Percentiles rank a stretch among this genome's conserved stretches.
These are phyloP conservation scores for Chlorella sp. DNA, from an alignment of 139 green algal genomes.

Conservation along the genomic window DNA sequence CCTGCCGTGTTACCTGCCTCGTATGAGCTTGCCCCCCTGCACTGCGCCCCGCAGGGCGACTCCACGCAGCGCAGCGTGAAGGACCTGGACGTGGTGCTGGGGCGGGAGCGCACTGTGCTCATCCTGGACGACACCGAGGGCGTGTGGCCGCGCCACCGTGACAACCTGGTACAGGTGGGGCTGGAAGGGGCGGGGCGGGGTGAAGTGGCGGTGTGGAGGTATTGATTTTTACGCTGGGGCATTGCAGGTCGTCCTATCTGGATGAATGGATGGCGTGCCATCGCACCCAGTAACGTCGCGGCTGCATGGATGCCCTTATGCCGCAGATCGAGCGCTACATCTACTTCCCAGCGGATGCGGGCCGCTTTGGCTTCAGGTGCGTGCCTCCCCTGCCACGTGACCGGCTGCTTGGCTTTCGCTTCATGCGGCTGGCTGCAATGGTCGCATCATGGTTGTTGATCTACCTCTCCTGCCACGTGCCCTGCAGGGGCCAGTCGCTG, in stretches of 20 bases:
- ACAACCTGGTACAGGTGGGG: constrained; percentile 78
- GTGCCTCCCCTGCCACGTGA: not conserved
- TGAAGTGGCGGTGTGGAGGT: no score
- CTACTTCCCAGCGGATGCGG: constrained; percentile 80
- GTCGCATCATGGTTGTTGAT: no score
- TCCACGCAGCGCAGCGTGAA: constrained; percentile 67
- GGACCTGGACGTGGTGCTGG: constrained; percentile 90
- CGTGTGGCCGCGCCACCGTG: constrained; percentile 85
- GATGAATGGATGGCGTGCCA: no score
- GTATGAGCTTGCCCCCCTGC: no score
- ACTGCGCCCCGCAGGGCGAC: constrained; percentile 49
- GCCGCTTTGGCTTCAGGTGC: constrained; percentile 47
- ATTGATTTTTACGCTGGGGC: no score
- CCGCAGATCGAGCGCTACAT: constrained; percentile 83
- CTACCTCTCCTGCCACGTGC: constrained; percentile 34
- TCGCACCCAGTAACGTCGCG: no score
- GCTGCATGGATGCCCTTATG: no score
- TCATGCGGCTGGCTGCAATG: not conserved
- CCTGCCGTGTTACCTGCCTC: no score
- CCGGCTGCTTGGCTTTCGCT: not conserved
- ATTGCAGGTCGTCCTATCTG: no score
- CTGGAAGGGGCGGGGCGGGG: no score
- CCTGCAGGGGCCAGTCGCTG: constrained; percentile 45
- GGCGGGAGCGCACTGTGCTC: constrained; percentile 71
- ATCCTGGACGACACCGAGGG: constrained; percentile 94